Percentiles rank a stretch among this genome's conserved stretches.
Evolutionary conservation across 2,329 filamentous ascomycete genomes (phyloP).

Genomic region (Zopfia rhizophila): DNA sequence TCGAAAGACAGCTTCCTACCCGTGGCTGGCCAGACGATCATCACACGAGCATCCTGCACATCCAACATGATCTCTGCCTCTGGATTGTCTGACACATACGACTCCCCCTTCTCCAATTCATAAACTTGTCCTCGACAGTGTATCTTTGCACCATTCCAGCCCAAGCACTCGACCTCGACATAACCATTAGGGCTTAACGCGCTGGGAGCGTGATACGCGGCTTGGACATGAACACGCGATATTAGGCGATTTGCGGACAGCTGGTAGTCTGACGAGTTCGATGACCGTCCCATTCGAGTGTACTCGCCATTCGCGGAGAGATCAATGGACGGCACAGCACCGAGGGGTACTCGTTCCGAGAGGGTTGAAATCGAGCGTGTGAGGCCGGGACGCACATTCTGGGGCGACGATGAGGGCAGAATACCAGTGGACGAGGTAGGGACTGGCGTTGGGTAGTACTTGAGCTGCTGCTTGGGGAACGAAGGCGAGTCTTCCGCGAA

Average conservation of each 20-base stretch:
- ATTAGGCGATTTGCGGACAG: conserved; percentile 91
- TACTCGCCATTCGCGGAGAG: conserved; percentile 83
- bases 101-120: conserved; percentile 87
- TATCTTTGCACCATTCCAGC: conserved; percentile 95
- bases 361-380: conserved; percentile 68
- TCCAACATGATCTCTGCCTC: conserved; percentile 93
- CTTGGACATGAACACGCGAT: conserved; percentile 92
- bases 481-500: conserved; percentile 61
- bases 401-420: conserved; percentile 80
- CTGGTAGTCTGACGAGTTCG: conserved; percentile 95
- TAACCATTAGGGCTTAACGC: conserved; percentile 76
- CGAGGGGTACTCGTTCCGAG: conserved; percentile 85
- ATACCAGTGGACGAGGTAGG: conserved; percentile 95
- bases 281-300: conserved; percentile 89
- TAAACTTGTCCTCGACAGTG: conserved; percentile 90
- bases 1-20: conserved; percentile 60
- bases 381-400: conserved; percentile 61
- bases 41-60: conserved; percentile 89
- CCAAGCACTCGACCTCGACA: conserved; percentile 89
- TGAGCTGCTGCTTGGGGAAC: conserved; percentile 63
- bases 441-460: conserved; percentile 88
- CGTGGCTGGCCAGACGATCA: conserved; percentile 83
- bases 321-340: conserved; percentile 82
- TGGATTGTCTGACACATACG: conserved; percentile 89
- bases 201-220: conserved; percentile 78